Base-by-base conservation (phyloP, 106 monocot genomes). In the Amphibolis antarctica region DNA sequence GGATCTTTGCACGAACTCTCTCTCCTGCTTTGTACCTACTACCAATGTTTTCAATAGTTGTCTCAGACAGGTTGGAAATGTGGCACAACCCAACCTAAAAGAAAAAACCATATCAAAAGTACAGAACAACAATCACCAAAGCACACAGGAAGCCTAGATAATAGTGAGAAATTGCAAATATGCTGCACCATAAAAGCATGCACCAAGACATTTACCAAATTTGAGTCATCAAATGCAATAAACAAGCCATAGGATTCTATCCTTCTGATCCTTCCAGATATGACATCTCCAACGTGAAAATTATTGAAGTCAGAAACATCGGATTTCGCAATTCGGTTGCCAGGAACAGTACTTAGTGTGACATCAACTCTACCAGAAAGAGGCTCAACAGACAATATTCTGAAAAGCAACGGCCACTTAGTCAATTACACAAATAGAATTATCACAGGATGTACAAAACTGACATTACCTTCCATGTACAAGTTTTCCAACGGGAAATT, bases 71-170 rank as follows among this genome's bases (percentile, higher is more conserved):
- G 67, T 96, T 79, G 19, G 96, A 90, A 65, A 81, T 69, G 72
- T 96, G 96, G 57, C 96, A 96, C 60, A 96, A 70, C 45, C 90
- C 90, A 82, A 96, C 96, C 90, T 93, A 71, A 63, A 52, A 79
- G 14, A 19, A 51, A n/a, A 58, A 60, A 45, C 17, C 19, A 57
- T n/a, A 64, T 27, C 47, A 24, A 19, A n/a, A n/a, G n/a, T n/a
- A n/a, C n/a, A n/a, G n/a, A n/a, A n/a, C n/a, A n/a, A n/a, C n/a
- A n/a, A n/a, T n/a, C n/a, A n/a, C n/a, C n/a, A n/a, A n/a, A n/a
- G n/a, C n/a, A n/a, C n/a, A n/a, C n/a, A n/a, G n/a, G n/a, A n/a
- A n/a, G n/a, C n/a, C n/a, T n/a, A n/a, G n/a, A n/a, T n/a, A 66
- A 27, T 23, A 15, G n/a, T 15, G 43, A 17, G 15, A 12, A 44